Evolutionary conservation across 768 basidiomycete genomes (phyloP).

Genomic region (Hygrophoropsis aurantiaca): DNA sequence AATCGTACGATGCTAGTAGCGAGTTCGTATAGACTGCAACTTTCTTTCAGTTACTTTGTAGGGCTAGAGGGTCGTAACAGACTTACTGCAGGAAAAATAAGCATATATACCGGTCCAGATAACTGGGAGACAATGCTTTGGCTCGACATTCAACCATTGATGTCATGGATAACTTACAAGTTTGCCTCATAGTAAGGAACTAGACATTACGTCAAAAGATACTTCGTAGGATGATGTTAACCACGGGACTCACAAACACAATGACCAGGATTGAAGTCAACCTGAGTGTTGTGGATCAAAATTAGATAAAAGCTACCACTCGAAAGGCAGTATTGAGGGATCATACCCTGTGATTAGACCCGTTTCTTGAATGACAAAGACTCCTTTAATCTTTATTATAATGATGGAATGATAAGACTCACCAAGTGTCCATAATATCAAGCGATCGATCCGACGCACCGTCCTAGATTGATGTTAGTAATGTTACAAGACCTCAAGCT

Average conservation of each 20-base stretch:
- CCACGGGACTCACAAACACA: background rate
- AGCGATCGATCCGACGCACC: background rate
- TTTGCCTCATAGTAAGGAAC: conserved; percentile 1
- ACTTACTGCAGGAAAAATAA: background rate
- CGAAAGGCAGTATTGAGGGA: background rate
- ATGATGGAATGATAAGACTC: background rate
- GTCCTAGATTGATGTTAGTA: background rate
- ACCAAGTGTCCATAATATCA: conserved; percentile 2
- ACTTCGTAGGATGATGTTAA: too few relatives aligned
- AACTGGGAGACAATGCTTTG: background rate
- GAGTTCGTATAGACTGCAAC: conserved; percentile 1
- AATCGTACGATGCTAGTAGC: background rate
- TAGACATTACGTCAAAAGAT: background rate
- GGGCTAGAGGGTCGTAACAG: background rate
- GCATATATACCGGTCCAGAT: conserved; percentile 2
- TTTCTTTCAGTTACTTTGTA: background rate
- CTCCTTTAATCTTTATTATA: background rate
- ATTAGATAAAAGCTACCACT: background rate
- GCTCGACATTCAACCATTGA: background rate
- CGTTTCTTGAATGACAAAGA: background rate
- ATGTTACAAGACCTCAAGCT: background rate
- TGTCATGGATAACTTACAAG: background rate
- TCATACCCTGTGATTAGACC: conserved; percentile 1
- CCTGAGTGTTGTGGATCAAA: background rate
- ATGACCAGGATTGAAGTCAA: background rate